Evolutionary conservation across 495 filamentous ascomycete species (phyloP), one percentile per base, ranked within the genome.

Genomic region (Cairneyella variabilis): DNA sequence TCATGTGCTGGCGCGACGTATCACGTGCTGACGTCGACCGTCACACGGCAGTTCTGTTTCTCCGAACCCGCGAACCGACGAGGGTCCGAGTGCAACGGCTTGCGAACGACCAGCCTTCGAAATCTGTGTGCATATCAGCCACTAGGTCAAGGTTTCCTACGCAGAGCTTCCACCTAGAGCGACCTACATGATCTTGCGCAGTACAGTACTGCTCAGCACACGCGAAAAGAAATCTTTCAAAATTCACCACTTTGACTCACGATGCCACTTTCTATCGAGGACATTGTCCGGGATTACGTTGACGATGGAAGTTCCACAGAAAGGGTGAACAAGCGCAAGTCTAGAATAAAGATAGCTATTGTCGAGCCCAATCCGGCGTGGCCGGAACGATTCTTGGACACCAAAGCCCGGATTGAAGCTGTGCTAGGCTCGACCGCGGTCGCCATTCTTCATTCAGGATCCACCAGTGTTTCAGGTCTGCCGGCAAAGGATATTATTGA

Each of bases 401-500:
- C 16, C 21, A 44, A 44, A 44, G 41, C 4, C 5, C 41, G 41
- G 41, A 44, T 44, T 44, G 5, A 44, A 44, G 25, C 4, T 6
- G 21, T 25, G 5, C 41, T 44, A 6, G 41, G 41, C 5, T 4
- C 41, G 3, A 6, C 16, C 5, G 16, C 20, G 8, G 9, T 52
- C 10, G 49, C 21, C 23, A 52, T 52, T 34, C 14, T 58, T 51
- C 75, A 78, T 58, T 58, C 66, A 48, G 75, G 75, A 21, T 75
- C 71, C 3, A 78, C 75, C 48, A 73, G 70, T 39, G 74, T 78
- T 43, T 68, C 73, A 8, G 66, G 62, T 34, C 67, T 78, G 9
- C 64, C 73, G 5, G 73, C 74, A 18, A 77, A 77, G 57, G 66
- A 67, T 52, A 54, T 76, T 43, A 74, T 77, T 40, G 74, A 77